A percentile compares a stretch with the other conserved stretches of the same genome.
Evolutionary conservation across 2,329 filamentous ascomycete genomes (phyloP).

Genomic region (Penicillium concentricum): DNA sequence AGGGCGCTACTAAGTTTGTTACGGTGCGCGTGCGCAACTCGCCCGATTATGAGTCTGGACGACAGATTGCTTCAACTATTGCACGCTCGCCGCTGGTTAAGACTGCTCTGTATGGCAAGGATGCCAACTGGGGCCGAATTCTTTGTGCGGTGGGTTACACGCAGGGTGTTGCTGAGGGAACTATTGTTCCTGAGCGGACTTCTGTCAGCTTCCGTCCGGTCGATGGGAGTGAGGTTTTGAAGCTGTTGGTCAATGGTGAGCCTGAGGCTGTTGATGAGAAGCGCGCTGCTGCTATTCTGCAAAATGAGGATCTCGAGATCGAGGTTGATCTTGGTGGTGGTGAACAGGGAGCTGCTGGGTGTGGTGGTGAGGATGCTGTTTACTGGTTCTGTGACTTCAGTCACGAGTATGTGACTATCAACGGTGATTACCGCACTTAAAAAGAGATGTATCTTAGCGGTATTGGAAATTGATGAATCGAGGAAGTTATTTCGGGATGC

Average conservation of each 20-base stretch:
- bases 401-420: constrained; percentile 69
- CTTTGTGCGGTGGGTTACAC: constrained; percentile 89
- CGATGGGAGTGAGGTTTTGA: constrained; percentile 57
- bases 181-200: constrained; percentile 55
- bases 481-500: neutral
- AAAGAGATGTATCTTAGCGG: neutral
- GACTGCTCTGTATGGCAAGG: constrained; percentile 93
- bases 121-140: constrained; percentile 98
- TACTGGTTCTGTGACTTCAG: constrained; percentile 69
- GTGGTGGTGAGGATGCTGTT: constrained; percentile 53
- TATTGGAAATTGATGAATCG: neutral
- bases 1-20: constrained; percentile 97
- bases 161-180: constrained; percentile 46
- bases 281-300: constrained; percentile 58
- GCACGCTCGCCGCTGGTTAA: constrained; percentile 92
- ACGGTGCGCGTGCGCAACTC: constrained; percentile 81
- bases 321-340: constrained; percentile 58
- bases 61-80: constrained; percentile 81
- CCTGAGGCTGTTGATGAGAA: constrained; percentile 62
- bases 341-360: constrained; percentile 39
- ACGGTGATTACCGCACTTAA: constrained; percentile 65
- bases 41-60: constrained; percentile 66
- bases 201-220: constrained; percentile 62
- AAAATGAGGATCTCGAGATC: constrained; percentile 63
- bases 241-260: constrained; percentile 60